Evolutionary conservation across 129 eudicot species (phyloP).

Genomic region (Helichrysum umbraculigerum): DNA sequence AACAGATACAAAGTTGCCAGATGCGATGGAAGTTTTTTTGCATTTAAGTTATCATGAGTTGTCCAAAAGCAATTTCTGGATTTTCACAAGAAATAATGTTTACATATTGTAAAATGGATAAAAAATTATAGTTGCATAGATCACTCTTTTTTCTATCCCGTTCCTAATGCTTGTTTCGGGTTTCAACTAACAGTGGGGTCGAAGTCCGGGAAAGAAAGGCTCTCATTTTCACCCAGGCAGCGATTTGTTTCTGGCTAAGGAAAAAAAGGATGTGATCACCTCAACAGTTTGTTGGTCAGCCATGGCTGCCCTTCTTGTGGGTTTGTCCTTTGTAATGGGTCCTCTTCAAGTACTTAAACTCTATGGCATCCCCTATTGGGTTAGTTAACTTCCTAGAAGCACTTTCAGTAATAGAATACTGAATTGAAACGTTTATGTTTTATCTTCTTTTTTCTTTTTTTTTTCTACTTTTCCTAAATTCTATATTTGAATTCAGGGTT

Average conservation of each 20-base stretch:
- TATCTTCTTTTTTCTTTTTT: background rate
- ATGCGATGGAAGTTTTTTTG: background rate
- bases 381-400: conserved; percentile 34
- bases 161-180: conserved; percentile 5
- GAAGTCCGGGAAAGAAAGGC: conserved; percentile 93
- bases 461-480: conserved; percentile 14
- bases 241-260: conserved; percentile 71
- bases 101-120: too few relatives aligned
- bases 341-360: conserved; percentile 82
- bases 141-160: background rate
- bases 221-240: conserved; percentile 84
- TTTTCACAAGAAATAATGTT: too few relatives aligned
- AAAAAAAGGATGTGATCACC: conserved; percentile 72
- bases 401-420: background rate
- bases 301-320: conserved; percentile 80
- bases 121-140: too few relatives aligned
- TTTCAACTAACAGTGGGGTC: conserved; percentile 57
- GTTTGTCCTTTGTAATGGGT: conserved; percentile 78
- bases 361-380: conserved; percentile 92
- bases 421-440: background rate
- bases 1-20: background rate
- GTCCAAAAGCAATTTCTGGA: background rate
- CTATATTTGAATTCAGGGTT: conserved; percentile 43
- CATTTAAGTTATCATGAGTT: background rate
- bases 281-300: conserved; percentile 92